Evolutionary conservation across 441 rosid genomes (phyloP).

Genomic region (Rhodomyrtus psidioides): DNA sequence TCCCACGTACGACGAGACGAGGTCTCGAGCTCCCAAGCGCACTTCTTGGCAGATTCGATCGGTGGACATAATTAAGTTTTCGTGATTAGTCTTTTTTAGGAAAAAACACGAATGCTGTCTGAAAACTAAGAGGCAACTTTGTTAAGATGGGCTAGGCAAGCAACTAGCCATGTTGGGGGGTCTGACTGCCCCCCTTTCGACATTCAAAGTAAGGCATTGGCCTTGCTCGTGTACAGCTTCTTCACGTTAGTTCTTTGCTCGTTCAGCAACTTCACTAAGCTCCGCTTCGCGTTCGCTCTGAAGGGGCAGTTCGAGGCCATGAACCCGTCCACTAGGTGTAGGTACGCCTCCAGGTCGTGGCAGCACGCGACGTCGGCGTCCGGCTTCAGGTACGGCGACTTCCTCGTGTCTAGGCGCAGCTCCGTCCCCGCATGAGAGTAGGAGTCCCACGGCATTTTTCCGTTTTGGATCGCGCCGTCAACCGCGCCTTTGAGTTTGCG

Average conservation of each 20-base stretch:
- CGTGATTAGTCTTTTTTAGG: background rate
- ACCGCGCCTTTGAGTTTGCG: background rate
- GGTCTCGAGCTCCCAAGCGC: background rate
- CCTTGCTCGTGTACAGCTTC: slow-evolving; percentile 65
- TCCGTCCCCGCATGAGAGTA: slow-evolving; percentile 63
- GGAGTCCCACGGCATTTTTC: slow-evolving; percentile 34
- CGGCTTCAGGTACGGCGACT: slow-evolving; percentile 68
- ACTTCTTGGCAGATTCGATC: background rate
- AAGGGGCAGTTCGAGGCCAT: slow-evolving; percentile 74
- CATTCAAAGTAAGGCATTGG: slow-evolving; percentile 36
- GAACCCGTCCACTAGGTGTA: slow-evolving; percentile 91
- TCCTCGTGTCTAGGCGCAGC: slow-evolving; percentile 62
- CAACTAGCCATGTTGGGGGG: slow-evolving; percentile 19
- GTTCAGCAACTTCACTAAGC: slow-evolving; percentile 57
- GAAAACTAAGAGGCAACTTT: background rate
- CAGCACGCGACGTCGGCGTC: slow-evolving; percentile 65
- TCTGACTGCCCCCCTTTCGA: slow-evolving; percentile 22
- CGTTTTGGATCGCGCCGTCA: slow-evolving; percentile 1
- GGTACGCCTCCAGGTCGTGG: slow-evolving; percentile 62
- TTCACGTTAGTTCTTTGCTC: slow-evolving; percentile 80
- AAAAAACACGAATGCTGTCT: background rate
- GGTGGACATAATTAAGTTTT: background rate
- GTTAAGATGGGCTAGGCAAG: slow-evolving; percentile 72
- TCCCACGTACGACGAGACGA: background rate
- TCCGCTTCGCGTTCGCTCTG: slow-evolving; percentile 82